Conservation (phyloP, 2,329 filamentous ascomycete species). For the Pseudocercospora ulei region DNA sequence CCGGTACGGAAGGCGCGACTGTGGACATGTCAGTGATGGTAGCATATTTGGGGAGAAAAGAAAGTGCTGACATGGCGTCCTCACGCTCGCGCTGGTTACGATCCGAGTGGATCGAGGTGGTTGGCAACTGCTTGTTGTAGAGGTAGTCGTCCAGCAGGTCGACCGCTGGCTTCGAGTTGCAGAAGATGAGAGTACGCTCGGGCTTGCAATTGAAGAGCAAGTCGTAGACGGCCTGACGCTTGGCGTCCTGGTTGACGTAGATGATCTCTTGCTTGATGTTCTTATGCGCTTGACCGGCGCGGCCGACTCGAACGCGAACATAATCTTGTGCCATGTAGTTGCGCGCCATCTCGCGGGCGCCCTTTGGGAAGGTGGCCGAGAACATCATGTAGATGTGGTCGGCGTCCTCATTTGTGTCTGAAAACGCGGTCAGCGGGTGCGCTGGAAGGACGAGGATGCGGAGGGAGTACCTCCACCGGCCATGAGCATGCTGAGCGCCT, state of each 20-base stretch:
- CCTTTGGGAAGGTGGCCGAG: slow-evolving; percentile 85
- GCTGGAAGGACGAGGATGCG: neutral
- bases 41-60: neutral
- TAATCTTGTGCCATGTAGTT: slow-evolving; percentile 64
- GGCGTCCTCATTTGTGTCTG: slow-evolving; percentile 64
- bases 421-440: slow-evolving; percentile 16
- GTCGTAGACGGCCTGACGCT: slow-evolving; percentile 62
- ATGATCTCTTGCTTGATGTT: slow-evolving; percentile 75
- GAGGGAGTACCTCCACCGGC: slow-evolving; percentile 62
- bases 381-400: slow-evolving; percentile 70
- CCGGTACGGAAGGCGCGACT: slow-evolving; percentile 69
- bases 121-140: slow-evolving; percentile 65
- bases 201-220: slow-evolving; percentile 61
- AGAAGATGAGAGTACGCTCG: slow-evolving; percentile 77
- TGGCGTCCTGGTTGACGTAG: slow-evolving; percentile 54
- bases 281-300: slow-evolving; percentile 62
- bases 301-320: slow-evolving; percentile 74
- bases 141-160: slow-evolving; percentile 83
- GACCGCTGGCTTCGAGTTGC: slow-evolving; percentile 66
- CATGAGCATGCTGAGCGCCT: slow-evolving; percentile 66
- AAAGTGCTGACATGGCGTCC: slow-evolving; percentile 61
- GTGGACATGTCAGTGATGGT: slow-evolving; percentile 7
- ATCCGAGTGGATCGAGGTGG: slow-evolving; percentile 77
- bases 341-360: slow-evolving; percentile 63
- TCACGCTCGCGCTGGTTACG: slow-evolving; percentile 87